Base-by-base conservation (phyloP, 2,329 filamentous ascomycete species). In the Paecilomyces niveus region DNA sequence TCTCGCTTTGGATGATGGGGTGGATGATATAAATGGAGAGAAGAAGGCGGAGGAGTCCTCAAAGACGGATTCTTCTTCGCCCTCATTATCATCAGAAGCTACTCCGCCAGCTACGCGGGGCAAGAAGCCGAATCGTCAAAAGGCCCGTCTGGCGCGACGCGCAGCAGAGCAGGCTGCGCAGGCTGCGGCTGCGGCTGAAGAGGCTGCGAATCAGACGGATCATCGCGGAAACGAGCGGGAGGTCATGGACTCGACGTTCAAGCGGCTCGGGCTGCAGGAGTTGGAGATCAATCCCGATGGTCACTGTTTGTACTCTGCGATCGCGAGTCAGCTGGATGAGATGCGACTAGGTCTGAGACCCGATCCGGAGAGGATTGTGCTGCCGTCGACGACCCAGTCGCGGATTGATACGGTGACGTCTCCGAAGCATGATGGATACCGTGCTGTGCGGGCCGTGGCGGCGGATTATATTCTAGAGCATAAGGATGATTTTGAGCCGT, bases 271-370 rank as follows among this genome's bases (percentile, higher is more conserved):
- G 0, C 81, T 97, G 15, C 79, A 78, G 21, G 90, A 97, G 77
- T 83, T 89, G 66, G 86, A 90, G 59, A 92, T 99, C 58, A 83
- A 83, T 45, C 91, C 94, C 0, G 93, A 99, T 74, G 94, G 94
- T 0, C 94, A 99, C 76, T 99, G 94, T 71, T 79, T 99, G 15
- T 99, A 97, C 76, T 89, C 91, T 15, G 92, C 94, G 0, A 83
- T 97, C 55, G 92, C 93, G 26, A 90, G 94, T 72, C 92, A 96
- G 74, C 80, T 97, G 56, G 76, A 76, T 57, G 78, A 82, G 57
- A 75, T 80, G 52, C 66, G 72, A 62, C 29, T 78, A 15, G 70
- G 70, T 1, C 63, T 76, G 58, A 71, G 64, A 45, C 73, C 74
- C n/a, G 72, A 72, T 58, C 71, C 72, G 45, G 65, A 63, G 52